Conservation (phyloP, 495 filamentous ascomycete species). For the Aspergillus sclerotiicarbonarius region DNA sequence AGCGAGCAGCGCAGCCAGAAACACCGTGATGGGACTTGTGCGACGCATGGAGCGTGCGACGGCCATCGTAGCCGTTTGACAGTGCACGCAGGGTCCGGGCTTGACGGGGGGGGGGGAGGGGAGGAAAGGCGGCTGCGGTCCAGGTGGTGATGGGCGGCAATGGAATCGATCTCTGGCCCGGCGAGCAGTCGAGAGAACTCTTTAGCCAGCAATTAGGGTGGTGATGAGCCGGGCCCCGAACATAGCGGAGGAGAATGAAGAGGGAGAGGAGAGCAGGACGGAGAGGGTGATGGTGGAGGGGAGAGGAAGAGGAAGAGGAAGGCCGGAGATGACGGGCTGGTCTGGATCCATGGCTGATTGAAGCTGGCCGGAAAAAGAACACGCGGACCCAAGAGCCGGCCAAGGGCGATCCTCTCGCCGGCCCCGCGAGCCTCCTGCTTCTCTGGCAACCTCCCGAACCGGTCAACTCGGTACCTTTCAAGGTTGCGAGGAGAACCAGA, state of each 20-base stretch:
- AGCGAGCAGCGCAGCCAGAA: slow-evolving; percentile 58
- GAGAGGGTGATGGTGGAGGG: background rate
- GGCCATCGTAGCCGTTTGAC: slow-evolving; percentile 40
- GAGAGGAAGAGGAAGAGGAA: slow-evolving; percentile 1
- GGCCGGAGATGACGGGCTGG: slow-evolving; percentile 1
- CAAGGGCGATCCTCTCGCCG: background rate
- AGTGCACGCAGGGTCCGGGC: background rate
- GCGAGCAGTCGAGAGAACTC: background rate
- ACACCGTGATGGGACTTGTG: slow-evolving; percentile 63
- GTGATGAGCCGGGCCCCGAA: slow-evolving; percentile 1
- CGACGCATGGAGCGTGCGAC: slow-evolving; percentile 60
- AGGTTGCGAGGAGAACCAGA: background rate
- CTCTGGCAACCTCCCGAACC: background rate
- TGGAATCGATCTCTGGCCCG: slow-evolving; percentile 1
- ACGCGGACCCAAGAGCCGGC: slow-evolving; percentile 7
- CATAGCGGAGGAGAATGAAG: background rate
- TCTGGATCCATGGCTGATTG: background rate
- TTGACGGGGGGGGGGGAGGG: background rate
- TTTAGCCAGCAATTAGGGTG: slow-evolving; percentile 1
- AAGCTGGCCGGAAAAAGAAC: background rate
- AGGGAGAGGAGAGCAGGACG: background rate
- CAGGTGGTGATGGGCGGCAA: background rate
- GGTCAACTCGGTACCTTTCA: background rate
- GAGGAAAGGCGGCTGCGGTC: background rate
- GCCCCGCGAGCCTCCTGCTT: background rate